Base-by-base conservation (phyloP, 352 stramenopile genomes). In the Globisporangium polare region DNA sequence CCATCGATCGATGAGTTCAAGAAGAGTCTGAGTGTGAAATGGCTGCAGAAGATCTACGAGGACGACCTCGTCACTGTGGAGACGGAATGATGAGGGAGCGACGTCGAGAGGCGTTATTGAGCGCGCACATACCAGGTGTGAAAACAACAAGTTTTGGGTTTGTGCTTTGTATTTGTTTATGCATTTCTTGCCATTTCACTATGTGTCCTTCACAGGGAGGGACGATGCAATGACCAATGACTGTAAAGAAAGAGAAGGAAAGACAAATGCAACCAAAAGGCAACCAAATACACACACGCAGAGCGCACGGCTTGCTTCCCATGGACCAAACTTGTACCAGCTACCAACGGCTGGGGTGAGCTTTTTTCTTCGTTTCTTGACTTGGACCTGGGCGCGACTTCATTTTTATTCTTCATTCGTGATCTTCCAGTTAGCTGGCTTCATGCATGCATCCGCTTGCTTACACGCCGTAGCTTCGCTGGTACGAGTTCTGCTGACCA, bases 401-500 rank as follows among this genome's bases (percentile, higher is more conserved):
- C 53, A 37, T 58, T 15, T 50, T 55, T 39, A 13, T 55, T 50
- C 47, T 45, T 64, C 24, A 31, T 55, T 43, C 43, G 35, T 12
- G 22, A 15, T 47, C 22, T 3, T 20, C 7, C 27, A 45, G 27
- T 22, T 26, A 45, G n/a, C 37, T 26, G 20, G 43, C 9, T 62
- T 45, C 55, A 43, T 29, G 9, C 3, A 1, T 37, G 29, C 29
- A 33, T 33, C 29, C 29, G 29, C 29, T 33, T 53, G 46, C 63
- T 76, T 89, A 95, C 33, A 88, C 84, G 58, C 86, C 83, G 63
- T 92, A 95, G 72, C 83, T 92, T 56, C 84, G 83, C 72, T 95
- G 86, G 73, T 95, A 95, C 71, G 84, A 94, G 73, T 92, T 94
- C 69, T 92, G 84, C 73, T 95, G 86, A n/a, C 86, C 86, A 41